Conservation (phyloP, 352 stramenopile genomes). For the Globisporangium canariense region DNA sequence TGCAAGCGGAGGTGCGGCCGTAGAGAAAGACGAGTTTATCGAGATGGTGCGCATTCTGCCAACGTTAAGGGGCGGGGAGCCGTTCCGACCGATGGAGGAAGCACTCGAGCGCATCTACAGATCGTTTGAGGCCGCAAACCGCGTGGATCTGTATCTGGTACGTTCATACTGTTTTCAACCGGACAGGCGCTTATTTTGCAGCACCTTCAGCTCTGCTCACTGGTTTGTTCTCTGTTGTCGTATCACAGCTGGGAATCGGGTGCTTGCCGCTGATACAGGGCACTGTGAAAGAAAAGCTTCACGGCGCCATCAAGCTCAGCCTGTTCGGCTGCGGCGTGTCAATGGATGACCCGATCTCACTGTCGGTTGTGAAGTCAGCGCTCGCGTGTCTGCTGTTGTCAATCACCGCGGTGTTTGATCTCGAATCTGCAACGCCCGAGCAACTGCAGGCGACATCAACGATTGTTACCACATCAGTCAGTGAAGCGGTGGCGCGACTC, state of each 20-base stretch:
- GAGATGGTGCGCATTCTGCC: conserved; percentile 54
- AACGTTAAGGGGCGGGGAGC: conserved; percentile 46
- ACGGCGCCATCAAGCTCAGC: conserved; percentile 55
- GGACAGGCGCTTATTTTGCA: not conserved
- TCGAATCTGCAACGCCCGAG: conserved; percentile 43
- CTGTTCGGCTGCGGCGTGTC: conserved; percentile 35
- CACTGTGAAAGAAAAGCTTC: conserved; percentile 49
- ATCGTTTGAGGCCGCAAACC: conserved; percentile 58
- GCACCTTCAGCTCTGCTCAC: not conserved
- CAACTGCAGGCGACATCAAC: conserved; percentile 50
- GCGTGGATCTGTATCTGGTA: conserved; percentile 57
- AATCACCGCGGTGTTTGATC: conserved; percentile 61
- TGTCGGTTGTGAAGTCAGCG: conserved; percentile 34
- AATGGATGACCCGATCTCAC: conserved; percentile 29
- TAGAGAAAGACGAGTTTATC: conserved; percentile 60
- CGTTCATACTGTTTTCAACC: not conserved
- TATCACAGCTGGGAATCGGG: conserved; percentile 42
- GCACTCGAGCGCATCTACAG: conserved; percentile 62
- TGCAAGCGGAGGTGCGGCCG: conserved; percentile 10
- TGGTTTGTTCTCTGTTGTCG: not conserved
- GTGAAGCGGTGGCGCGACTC: conserved; percentile 46
- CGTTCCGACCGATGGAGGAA: conserved; percentile 64
- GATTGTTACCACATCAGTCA: conserved; percentile 55
- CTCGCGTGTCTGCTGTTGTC: conserved; percentile 53
- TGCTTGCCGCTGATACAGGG: conserved; percentile 56